A percentile compares a stretch with the other conserved stretches of the same genome.
phyloP scores from a whole-genome alignment of 2,329 filamentous ascomycete genomes.

The Harringtonia aguacate region DNA sequence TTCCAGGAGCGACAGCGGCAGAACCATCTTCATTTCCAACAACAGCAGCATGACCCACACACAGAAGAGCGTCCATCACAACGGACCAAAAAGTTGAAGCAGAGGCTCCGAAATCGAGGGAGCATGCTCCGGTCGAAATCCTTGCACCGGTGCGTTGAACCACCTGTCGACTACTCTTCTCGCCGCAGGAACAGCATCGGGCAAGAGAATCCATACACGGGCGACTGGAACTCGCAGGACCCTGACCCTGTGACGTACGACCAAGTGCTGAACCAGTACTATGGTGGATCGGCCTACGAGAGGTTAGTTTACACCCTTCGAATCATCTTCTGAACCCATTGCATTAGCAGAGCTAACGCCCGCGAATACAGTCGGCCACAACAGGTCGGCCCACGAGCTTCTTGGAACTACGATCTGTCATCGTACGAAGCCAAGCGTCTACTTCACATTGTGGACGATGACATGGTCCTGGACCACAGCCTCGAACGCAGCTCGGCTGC shows the following conservation, averaged over 20 bases:
- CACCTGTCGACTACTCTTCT: conserved; percentile 11
- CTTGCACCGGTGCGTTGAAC: conserved; percentile 15
- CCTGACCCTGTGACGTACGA: conserved; percentile 21
- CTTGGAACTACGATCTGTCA: conserved; percentile 30
- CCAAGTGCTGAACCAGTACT: conserved; percentile 14
- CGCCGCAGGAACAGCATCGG: conserved; percentile 21
- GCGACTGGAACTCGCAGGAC: conserved; percentile 2
- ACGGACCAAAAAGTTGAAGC: background rate
- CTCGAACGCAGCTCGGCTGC: conserved; percentile 21
- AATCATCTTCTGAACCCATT: background rate
- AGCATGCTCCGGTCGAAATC: conserved; percentile 27
- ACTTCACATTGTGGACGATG: conserved; percentile 26
- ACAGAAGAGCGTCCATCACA: background rate
- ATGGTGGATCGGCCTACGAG: conserved; percentile 16
- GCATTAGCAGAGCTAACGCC: too few relatives aligned
- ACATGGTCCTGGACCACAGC: conserved; percentile 18
- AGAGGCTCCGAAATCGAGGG: conserved; percentile 1
- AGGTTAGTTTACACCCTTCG: conserved; percentile 13
- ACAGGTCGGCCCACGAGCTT: conserved; percentile 22
- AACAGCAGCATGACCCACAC: background rate
- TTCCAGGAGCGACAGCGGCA: conserved; percentile 8
- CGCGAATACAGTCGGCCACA: conserved; percentile 19
- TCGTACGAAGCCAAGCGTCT: conserved; percentile 35
- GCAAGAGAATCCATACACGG: conserved; percentile 10
- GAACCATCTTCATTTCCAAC: background rate